A percentile compares a stretch with the other conserved stretches of the same genome.
Evolutionary conservation across 352 stramenopile species (phyloP).

Genomic region (Phytopythium boreale): DNA sequence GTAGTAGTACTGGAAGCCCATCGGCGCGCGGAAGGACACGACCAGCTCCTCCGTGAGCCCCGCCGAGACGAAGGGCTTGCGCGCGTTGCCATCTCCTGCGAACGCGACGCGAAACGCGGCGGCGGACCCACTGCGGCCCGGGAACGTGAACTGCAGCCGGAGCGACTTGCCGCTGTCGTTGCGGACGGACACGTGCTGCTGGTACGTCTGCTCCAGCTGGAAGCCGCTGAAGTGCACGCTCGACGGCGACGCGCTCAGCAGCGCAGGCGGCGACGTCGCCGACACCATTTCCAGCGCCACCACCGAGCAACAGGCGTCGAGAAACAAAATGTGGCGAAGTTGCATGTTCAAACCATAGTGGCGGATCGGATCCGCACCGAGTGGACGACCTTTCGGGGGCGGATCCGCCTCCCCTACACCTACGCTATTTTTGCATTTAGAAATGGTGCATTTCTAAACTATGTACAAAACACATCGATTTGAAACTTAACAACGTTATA

Average conservation of each 20-base stretch:
- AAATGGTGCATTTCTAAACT: no score
- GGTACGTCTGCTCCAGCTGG: conserved; percentile 45
- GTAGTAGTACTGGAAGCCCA: conserved; percentile 88
- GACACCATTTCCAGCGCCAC: neutral
- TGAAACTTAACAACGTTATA: no score
- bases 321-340: no score
- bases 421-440: no score
- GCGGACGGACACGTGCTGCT: conserved; percentile 67
- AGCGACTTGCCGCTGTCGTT: conserved; percentile 76
- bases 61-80: conserved; percentile 64
- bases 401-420: neutral
- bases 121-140: conserved; percentile 13
- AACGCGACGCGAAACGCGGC: conserved; percentile 57
- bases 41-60: conserved; percentile 77
- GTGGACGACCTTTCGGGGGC: conserved; percentile 13
- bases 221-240: conserved; percentile 90
- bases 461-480: no score
- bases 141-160: conserved; percentile 68
- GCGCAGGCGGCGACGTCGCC: neutral
- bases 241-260: conserved; percentile 51
- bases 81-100: conserved; percentile 23
- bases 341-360: no score
- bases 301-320: no score
- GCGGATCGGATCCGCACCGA: neutral
- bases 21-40: conserved; percentile 61